Evolutionary conservation across 345 rosid species (phyloP).

Genomic region (Acer yangbiense): DNA sequence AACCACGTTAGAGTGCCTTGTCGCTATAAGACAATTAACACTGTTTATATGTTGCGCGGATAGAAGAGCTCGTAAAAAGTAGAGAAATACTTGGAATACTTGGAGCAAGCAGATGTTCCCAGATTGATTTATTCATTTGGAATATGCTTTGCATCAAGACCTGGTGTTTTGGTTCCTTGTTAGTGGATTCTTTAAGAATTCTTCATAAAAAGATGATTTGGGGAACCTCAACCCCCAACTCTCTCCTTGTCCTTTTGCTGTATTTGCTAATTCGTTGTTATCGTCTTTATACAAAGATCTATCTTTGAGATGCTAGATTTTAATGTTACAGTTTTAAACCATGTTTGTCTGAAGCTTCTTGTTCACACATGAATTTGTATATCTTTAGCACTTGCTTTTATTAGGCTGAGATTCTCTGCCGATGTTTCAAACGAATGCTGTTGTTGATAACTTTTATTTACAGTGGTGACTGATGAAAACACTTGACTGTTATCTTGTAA

Average conservation of each 20-base stretch:
- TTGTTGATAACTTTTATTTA: not conserved
- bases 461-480: not conserved
- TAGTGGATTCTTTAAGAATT: conserved; percentile 4
- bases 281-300: not conserved
- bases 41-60: not conserved
- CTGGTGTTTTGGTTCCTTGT: conserved; percentile 3
- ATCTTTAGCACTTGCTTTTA: not conserved
- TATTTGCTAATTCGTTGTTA: not conserved
- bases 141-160: not conserved
- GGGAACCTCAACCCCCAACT: not conserved
- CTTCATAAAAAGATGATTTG: conserved; percentile 1
- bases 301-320: not conserved
- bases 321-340: not conserved
- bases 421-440: no score
- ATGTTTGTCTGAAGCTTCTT: conserved; percentile 6
- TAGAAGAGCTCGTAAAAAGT: not conserved
- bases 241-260: conserved; percentile 10
- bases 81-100: not conserved
- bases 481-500: not conserved
- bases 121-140: conserved; percentile 6
- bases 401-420: not conserved
- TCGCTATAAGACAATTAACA: not conserved
- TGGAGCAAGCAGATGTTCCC: conserved; percentile 1
- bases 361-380: not conserved
- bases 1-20: not conserved